Evolutionary conservation across 2,329 filamentous ascomycete genomes (phyloP), one percentile per base, ranked within the genome.

Genomic region (Xylariales sp.): DNA sequence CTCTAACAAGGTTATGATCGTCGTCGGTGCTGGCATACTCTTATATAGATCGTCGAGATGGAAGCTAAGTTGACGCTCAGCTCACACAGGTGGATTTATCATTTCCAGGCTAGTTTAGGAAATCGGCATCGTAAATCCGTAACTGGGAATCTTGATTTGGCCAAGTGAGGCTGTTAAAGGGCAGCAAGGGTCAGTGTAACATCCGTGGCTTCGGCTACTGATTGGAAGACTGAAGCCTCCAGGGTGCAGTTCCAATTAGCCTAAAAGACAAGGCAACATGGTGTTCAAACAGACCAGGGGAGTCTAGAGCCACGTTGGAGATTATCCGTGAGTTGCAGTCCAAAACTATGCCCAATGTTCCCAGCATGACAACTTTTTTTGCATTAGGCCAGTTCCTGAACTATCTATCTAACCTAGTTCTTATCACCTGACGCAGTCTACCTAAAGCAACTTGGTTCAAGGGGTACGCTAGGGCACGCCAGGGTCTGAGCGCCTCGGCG

Each of bases 61-160:
- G 12, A 28, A 43, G 36, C 12, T 18, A 5, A 52, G 53, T 48
- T n/a, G 32, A 58, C 58, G 54, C 41, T 43, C 5, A 34, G 23
- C 12, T 57, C 34, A 34, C 46, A 28, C n/a, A 9, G 45, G 39
- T 43, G 54, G 28, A 39, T 28, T 48, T 18, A 45, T 48, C 54
- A 50, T 49, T 41, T 41, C 8, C 36, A 18, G 36, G 30, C 57
- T 46, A 9, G 32, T 43, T 59, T 58, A 62, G 62, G 62, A 65
- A 65, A 46, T 3, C 12, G 48, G 62, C 62, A 63, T 65, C 63
- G 62, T 50, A 16, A 55, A 65, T 60, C 62, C 66, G 65, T 41
- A 10, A 28, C 52, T 53, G 36, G 36, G 12, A 34, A 52, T 54
- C 36, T 41, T 9, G 12, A 41, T 41, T 41, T 56, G 62, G 60